phyloP scores from a whole-genome alignment of 1,139 yeast genomes.

The Yamadazyma kanchanaburiensis region DNA sequence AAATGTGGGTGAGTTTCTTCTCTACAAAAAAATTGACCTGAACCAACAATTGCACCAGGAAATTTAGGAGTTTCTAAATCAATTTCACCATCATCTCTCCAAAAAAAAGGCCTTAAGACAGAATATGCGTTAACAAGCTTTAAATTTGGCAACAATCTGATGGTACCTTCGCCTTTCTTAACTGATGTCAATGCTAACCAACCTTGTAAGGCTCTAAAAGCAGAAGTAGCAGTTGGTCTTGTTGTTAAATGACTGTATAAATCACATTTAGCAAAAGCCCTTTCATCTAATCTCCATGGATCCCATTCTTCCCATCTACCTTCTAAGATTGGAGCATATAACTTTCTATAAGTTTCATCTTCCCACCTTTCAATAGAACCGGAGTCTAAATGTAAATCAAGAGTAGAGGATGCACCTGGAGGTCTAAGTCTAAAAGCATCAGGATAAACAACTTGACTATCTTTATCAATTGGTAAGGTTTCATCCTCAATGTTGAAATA shows the following conservation, averaged over 20 bases:
- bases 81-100: slow-evolving; percentile 25
- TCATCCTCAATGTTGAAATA: slow-evolving; percentile 30
- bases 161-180: slow-evolving; percentile 43
- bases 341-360: slow-evolving; percentile 29
- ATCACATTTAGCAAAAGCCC: slow-evolving; percentile 33
- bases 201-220: slow-evolving; percentile 47
- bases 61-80: slow-evolving; percentile 21
- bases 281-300: slow-evolving; percentile 36
- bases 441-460: slow-evolving; percentile 32
- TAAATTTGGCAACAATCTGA: slow-evolving; percentile 37
- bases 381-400: slow-evolving; percentile 43
- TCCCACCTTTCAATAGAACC: slow-evolving; percentile 43
- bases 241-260: slow-evolving; percentile 23
- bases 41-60: slow-evolving; percentile 19
- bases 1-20: slow-evolving; percentile 26
- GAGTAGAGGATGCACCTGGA: slow-evolving; percentile 35
- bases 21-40: slow-evolving; percentile 19
- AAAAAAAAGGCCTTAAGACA: slow-evolving; percentile 44
- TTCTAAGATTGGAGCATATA: slow-evolving; percentile 36
- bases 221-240: slow-evolving; percentile 31
- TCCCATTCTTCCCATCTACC: slow-evolving; percentile 49
- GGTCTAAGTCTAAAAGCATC: slow-evolving; percentile 39
- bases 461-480: slow-evolving; percentile 22
- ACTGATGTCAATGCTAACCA: slow-evolving; percentile 39
- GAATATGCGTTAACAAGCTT: slow-evolving; percentile 37